Evolutionary conservation across 441 rosid genomes (phyloP).

Genomic region (Pelargonium myrrhifolium): DNA sequence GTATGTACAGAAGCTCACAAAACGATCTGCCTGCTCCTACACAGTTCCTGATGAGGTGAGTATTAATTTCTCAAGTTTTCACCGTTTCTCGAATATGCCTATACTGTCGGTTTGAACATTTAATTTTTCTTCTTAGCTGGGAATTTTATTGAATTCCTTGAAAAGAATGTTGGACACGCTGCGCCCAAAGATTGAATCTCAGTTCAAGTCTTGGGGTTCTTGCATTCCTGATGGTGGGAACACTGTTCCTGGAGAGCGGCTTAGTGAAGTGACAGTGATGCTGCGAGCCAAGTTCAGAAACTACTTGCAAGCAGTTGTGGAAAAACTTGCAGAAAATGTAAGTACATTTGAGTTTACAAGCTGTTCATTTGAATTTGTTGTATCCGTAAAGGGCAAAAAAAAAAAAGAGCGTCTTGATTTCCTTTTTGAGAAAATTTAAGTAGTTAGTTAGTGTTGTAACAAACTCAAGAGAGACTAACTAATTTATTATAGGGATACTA

Average conservation of each 20-base stretch:
- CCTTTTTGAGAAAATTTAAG: too few species aligned
- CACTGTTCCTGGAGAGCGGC: slow-evolving; percentile 79
- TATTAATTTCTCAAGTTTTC: slow-evolving; percentile 9
- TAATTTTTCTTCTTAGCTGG: slow-evolving; percentile 44
- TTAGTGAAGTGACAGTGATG: slow-evolving; percentile 92
- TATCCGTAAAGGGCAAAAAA: not conserved
- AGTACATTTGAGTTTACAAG: slow-evolving; percentile 29
- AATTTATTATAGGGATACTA: too few species aligned
- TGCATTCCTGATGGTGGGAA: slow-evolving; percentile 67
- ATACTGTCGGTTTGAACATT: slow-evolving; percentile 21
- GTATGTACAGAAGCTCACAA: slow-evolving; percentile 83
- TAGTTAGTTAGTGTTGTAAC: too few species aligned
- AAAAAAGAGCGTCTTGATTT: not conserved
- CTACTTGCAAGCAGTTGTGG: slow-evolving; percentile 86
- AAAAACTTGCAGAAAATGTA: slow-evolving; percentile 88
- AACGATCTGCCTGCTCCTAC: slow-evolving; percentile 70
- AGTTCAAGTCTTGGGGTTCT: slow-evolving; percentile 66
- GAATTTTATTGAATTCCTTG: slow-evolving; percentile 76
- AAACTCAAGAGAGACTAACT: too few species aligned
- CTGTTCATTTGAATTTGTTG: slow-evolving; percentile 3
- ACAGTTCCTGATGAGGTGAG: slow-evolving; percentile 84
- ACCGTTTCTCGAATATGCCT: slow-evolving; percentile 2
- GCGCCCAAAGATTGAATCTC: slow-evolving; percentile 58
- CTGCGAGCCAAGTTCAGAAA: slow-evolving; percentile 84
- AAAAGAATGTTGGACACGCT: slow-evolving; percentile 66